Evolutionary conservation across 208 protist species (phyloP), one percentile per base, ranked within the genome.

Genomic region (Strigomonas oncopelti): DNA sequence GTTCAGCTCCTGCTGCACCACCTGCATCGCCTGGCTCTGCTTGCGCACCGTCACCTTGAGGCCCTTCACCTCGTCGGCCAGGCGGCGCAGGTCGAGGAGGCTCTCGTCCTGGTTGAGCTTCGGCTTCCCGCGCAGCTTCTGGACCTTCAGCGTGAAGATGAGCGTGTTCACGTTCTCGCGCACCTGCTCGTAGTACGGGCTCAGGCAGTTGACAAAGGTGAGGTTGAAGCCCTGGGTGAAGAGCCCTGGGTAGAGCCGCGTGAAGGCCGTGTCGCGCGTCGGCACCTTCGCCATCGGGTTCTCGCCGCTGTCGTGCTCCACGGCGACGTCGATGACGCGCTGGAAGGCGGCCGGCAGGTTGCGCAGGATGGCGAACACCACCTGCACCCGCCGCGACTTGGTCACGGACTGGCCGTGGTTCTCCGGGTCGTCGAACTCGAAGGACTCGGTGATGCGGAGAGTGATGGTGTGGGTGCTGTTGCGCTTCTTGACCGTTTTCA

Each of bases 221-320:
- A 91, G 72, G 65, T 90, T 77, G 71, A 81, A 95, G 4, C 82
- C 87, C 45, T 92, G 87, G 68, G 88, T 83, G n/a, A 95, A 70
- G 1, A 92, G 58, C 0, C 73, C 67, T 2, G 87, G 87, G 53
- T 73, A 92, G 5, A 95, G 79, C 59, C 81, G 80, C 48, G 85
- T 92, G 67, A 95, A 83, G 36, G 90, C 87, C 2, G 78, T 82
- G 64, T 95, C 90, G 22, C 90, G 86, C 42, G 78, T 80, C 24
- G 90, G 90, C 36, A 95, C 87, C 75, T 93, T 95, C 1, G 85
- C 87, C 38, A 92, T 55, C 34, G 84, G 82, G 58, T 95, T 95
- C 71, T 91, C 86, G 2, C 86, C 86, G 65, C 82, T 92, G 71
- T 95, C 90, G 64, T 85, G 86, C 71, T 92, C 83, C 29, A 90